Conservation (phyloP, 2,329 filamentous ascomycete species). For the Colletotrichum shisoi region DNA sequence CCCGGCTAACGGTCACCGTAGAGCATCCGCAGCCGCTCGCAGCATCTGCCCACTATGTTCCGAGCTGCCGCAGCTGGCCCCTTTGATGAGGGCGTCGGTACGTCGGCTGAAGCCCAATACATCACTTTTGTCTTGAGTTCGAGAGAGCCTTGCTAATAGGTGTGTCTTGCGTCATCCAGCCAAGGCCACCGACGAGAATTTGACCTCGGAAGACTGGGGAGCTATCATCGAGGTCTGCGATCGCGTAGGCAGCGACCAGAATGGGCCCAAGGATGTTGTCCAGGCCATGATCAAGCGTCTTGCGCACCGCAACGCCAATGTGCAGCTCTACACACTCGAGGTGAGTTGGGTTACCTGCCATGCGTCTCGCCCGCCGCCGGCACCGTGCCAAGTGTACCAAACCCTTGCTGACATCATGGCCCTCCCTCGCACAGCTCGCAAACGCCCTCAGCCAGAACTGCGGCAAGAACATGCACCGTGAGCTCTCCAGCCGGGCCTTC, state of each 20-base stretch:
- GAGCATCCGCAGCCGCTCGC: conserved; percentile 31
- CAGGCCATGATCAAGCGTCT: conserved; percentile 90
- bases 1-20: not conserved
- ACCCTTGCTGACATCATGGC: conserved; percentile 26
- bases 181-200: conserved; percentile 94
- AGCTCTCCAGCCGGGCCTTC: conserved; percentile 88
- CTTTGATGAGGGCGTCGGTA: conserved; percentile 68
- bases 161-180: conserved; percentile 49
- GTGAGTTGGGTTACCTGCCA: conserved; percentile 58
- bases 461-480: conserved; percentile 83
- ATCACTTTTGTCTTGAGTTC: not conserved
- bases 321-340: conserved; percentile 93
- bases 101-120: conserved; percentile 42
- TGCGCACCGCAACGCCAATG: conserved; percentile 92
- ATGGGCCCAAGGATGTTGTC: conserved; percentile 80
- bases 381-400: not conserved
- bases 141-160: conserved; percentile 1
- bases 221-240: conserved; percentile 71
- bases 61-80: conserved; percentile 65
- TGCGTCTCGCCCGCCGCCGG: not conserved
- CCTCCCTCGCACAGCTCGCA: conserved; percentile 66
- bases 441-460: conserved; percentile 94
- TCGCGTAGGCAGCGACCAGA: conserved; percentile 62
- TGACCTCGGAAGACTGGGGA: conserved; percentile 80
- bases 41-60: conserved; percentile 58